Evolutionary conservation across 768 basidiomycete species (phyloP).

Genomic region (Serpula lacrymans): DNA sequence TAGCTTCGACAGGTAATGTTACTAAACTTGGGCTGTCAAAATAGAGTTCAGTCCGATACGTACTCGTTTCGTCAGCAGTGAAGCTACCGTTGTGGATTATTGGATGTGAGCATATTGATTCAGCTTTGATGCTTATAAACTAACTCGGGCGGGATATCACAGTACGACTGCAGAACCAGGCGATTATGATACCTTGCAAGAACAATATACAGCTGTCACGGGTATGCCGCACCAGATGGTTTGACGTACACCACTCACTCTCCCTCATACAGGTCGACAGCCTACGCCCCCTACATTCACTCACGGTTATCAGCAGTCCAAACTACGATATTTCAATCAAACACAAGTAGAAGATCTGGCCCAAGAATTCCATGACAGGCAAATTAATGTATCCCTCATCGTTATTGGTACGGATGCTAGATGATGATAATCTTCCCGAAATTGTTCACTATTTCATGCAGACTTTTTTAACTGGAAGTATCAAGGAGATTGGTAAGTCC

Average conservation of each 20-base stretch:
- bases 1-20: not conserved
- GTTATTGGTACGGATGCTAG: slow-evolving; percentile 25
- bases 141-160: not conserved
- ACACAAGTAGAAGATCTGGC: slow-evolving; percentile 32
- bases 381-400: slow-evolving; percentile 34
- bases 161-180: slow-evolving; percentile 34
- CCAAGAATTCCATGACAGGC: slow-evolving; percentile 34
- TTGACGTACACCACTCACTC: not conserved
- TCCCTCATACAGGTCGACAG: slow-evolving; percentile 23
- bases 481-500: slow-evolving; percentile 33
- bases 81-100: slow-evolving; percentile 34
- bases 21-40: not conserved
- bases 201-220: slow-evolving; percentile 34
- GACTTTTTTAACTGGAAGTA: slow-evolving; percentile 37
- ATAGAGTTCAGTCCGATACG: slow-evolving; percentile 30
- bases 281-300: slow-evolving; percentile 35
- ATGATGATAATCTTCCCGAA: not conserved
- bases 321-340: slow-evolving; percentile 35
- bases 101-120: slow-evolving; percentile 22
- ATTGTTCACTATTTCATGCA: slow-evolving; percentile 6
- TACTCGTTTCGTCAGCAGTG: slow-evolving; percentile 29
- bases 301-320: slow-evolving; percentile 35
- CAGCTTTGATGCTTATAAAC: not conserved
- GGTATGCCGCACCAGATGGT: slow-evolving; percentile 14
- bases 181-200: slow-evolving; percentile 34